phyloP scores from a whole-genome alignment of 352 stramenopile species.

The Halophytophthora polymorphica region DNA sequence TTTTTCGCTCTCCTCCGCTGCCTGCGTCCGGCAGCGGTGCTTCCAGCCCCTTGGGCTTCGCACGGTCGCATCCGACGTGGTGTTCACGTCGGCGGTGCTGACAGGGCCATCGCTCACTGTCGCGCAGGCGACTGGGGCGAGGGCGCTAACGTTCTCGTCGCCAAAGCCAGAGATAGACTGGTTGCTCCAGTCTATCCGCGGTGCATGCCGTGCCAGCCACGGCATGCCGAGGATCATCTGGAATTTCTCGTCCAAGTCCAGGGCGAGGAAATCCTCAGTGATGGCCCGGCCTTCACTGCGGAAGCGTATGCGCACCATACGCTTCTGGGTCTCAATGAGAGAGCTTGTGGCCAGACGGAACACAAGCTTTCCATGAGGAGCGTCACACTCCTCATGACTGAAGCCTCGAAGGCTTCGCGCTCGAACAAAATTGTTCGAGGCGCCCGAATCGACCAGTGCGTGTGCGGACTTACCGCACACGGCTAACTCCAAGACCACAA shows the following conservation, averaged over 20 bases:
- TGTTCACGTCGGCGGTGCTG: neutral
- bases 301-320: too few relatives aligned
- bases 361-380: too few relatives aligned
- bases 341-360: too few relatives aligned
- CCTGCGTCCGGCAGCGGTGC: too few relatives aligned
- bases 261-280: neutral
- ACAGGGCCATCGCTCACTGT: neutral
- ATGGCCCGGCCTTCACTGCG: too few relatives aligned
- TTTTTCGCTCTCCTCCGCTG: too few relatives aligned
- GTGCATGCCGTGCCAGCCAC: neutral
- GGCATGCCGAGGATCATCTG: slow-evolving; percentile 3
- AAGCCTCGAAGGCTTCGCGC: too few relatives aligned
- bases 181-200: neutral
- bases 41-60: too few relatives aligned
- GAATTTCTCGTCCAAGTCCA: neutral
- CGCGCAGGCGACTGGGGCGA: neutral
- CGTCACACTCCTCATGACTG: too few relatives aligned
- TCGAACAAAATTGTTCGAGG: neutral
- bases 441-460: neutral
- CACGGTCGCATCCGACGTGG: neutral
- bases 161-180: slow-evolving; percentile 1
- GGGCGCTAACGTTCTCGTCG: neutral
- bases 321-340: too few relatives aligned
- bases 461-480: too few relatives aligned
- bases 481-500: too few relatives aligned